Base-by-base conservation (phyloP, 768 basidiomycete genomes). In the Suillus placidus region DNA sequence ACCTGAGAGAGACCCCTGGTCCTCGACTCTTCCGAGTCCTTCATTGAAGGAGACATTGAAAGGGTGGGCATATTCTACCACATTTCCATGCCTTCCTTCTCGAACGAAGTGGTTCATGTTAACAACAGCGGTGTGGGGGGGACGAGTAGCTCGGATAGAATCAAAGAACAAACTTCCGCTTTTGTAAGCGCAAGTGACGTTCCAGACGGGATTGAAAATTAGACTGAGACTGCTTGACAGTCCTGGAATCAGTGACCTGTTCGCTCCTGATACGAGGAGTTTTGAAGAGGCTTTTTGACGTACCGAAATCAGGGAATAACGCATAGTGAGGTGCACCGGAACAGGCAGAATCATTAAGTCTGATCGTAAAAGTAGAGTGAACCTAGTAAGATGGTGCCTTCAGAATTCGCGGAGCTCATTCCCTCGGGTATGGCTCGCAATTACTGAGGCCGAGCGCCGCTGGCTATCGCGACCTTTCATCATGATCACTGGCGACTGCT, bases 1-100 rank as follows among this genome's bases (percentile, higher is more conserved):
- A 65, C 81, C 84, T 8, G 86, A 83, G 71, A 82, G 79, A 12
- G 87, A 88, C 62, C 80, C 82, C 60, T 79, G 80, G 67, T 84
- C 84, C 63, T 84, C 82, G 66, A 74, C 71, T 69, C 75, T 75
- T 42, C 78, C 51, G 16, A 52, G 26, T 30, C 52, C 78, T 58
- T 62, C 62, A 35, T 55, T 74, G 64, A 67, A 63, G 43, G 65
- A 67, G 40, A 69, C 45, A 66, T 72, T 72, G 66, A 77, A 71
- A 60, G 73, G 47, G 62, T 71, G 72, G 60, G 71, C 62, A 60
- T 71, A 66, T 47, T 77, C 77, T 64, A 78, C 64, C 60, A 76
- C 67, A 56, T 58, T 64, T 67, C 70, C 67, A 64, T 77, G 72
- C 55, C 70, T 67, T 13, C 68, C 71, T 47, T 68, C 64, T 52